phyloP scores from a whole-genome alignment of 2,329 filamentous ascomycete species.

The Akanthomyces lecanii region DNA sequence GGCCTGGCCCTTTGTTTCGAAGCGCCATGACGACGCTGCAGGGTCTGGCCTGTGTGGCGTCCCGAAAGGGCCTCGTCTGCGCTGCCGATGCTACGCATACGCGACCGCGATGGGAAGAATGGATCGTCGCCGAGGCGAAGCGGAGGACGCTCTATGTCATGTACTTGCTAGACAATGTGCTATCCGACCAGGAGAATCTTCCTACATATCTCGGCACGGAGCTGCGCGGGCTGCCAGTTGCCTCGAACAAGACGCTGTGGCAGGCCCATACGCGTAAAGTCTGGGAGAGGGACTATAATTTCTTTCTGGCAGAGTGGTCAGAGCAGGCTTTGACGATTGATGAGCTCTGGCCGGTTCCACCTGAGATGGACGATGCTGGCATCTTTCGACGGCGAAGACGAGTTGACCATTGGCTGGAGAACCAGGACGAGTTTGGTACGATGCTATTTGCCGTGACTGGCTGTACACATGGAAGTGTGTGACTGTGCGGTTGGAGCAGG shows the following conservation, averaged over 20 bases:
- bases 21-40: conserved; percentile 47
- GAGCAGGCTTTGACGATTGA: conserved; percentile 41
- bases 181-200: conserved; percentile 39
- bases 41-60: conserved; percentile 41
- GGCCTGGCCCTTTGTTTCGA: conserved; percentile 31
- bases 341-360: conserved; percentile 45
- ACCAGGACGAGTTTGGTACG: conserved; percentile 49
- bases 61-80: conserved; percentile 40
- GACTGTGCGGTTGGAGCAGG: not conserved
- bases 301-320: conserved; percentile 38
- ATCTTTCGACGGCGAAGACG: conserved; percentile 31
- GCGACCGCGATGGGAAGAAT: conserved; percentile 48
- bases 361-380: conserved; percentile 27
- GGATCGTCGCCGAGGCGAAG: conserved; percentile 51
- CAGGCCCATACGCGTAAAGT: conserved; percentile 28
- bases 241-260: conserved; percentile 42
- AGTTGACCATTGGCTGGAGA: conserved; percentile 47
- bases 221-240: conserved; percentile 40
- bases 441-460: conserved; percentile 48
- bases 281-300: conserved; percentile 44
- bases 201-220: conserved; percentile 48
- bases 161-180: conserved; percentile 50
- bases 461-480: conserved; percentile 36
- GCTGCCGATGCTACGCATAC: conserved; percentile 34
- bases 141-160: conserved; percentile 47